Conservation (phyloP, 441 rosid species). For the Jatropha multifida region DNA sequence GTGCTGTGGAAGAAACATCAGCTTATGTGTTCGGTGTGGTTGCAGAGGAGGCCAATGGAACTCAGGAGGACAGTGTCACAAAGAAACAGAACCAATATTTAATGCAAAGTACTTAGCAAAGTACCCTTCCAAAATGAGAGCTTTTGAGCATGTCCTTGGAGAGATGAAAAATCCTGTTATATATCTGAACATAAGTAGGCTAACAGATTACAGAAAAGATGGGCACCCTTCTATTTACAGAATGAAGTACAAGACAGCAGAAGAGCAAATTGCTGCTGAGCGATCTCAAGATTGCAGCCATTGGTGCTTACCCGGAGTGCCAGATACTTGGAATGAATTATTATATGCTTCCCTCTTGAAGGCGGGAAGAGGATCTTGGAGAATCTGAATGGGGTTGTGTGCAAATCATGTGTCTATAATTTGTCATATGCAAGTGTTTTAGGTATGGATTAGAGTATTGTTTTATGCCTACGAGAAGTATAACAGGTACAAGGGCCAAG, state of each 20-base stretch:
- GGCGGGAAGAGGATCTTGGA: conserved; percentile 47
- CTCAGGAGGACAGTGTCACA: conserved; percentile 70
- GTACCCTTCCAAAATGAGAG: conserved; percentile 64
- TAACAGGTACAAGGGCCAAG: neutral
- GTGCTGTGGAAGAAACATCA: neutral
- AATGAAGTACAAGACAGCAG: conserved; percentile 42
- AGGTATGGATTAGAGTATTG: neutral
- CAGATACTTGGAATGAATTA: conserved; percentile 87
- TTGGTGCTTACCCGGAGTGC: conserved; percentile 98
- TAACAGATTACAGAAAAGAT: conserved; percentile 82
- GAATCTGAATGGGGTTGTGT: conserved; percentile 21
- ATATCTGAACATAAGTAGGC: conserved; percentile 70
- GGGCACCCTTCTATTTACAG: conserved; percentile 86
- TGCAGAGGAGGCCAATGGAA: conserved; percentile 78
- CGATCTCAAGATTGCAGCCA: conserved; percentile 91
- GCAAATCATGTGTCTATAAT: conserved; percentile 10
- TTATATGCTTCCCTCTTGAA: conserved; percentile 72
- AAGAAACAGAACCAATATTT: conserved; percentile 55
- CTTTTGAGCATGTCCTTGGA: conserved; percentile 46
- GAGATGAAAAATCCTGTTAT: conserved; percentile 60
- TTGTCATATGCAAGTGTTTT: conserved; percentile 4
- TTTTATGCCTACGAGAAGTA: neutral
- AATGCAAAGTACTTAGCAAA: conserved; percentile 39
- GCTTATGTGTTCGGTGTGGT: conserved; percentile 22
- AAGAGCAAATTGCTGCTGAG: conserved; percentile 51